Evolutionary conservation across 495 filamentous ascomycete genomes (phyloP), one percentile per base, ranked within the genome.

Genomic region (Saxophila tyrrhenica): DNA sequence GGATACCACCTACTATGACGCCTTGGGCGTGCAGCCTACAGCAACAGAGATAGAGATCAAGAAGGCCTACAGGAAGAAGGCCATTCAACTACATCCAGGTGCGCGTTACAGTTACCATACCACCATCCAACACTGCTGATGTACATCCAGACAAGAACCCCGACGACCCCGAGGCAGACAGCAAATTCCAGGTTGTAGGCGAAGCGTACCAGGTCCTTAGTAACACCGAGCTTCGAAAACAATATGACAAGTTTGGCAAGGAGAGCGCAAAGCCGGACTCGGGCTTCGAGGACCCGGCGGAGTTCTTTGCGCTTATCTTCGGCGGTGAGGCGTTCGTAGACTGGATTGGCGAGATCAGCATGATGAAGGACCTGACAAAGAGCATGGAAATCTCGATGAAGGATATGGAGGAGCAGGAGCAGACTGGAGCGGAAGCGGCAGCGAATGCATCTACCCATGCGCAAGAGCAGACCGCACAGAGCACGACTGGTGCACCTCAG

Each of bases 241-340:
- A 86, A 66, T 99, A 99, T 73, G 92, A 99, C 70, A 92, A 95
- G 65, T 87, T 80, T 74, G 92, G 92, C 67, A 99, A 97, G 70
- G 91, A 97, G 55, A 78, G 83, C 49, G 88, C 91, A 0, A 81
- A 89, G 41, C 92, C 92, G 0, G 78, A 78, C 60, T 83, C 85
- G 61, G 92, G 92, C 56, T 99, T 99, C 69, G 84, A 87, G 74
- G 92, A 99, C 62, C 94, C 92, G 0, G 79, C 89, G 42, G 94
- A 99, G 72, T 99, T 99, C 80, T 97, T 99, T 69, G 83, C 87
- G 59, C 94, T 89, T 77, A 97, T 99, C 55, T 99, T 99, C 63
- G 92, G 92, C 58, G 92, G 92, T 35, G 91, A 95, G 54, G 92
- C 94, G 3, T 99, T 99, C 64, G 76, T 83, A 22, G 91, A 74